phyloP scores from a whole-genome alignment of 164 flowering plant species.

The Akebia trifoliata region DNA sequence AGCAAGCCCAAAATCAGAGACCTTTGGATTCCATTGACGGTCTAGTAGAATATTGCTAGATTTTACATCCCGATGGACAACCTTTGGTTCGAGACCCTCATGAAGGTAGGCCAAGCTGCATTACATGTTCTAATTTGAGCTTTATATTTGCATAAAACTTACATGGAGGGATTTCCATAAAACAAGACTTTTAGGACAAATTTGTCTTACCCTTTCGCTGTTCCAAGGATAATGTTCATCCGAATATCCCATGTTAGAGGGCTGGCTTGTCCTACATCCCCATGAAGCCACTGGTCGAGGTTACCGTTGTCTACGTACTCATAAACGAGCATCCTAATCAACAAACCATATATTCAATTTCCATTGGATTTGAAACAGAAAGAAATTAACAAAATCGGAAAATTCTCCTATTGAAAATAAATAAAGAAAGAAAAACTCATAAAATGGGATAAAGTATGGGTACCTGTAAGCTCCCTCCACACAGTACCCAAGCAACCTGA shows the following conservation, averaged over 20 bases:
- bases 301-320: conserved; percentile 93
- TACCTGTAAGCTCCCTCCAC: conserved; percentile 98
- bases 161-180: background rate
- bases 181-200: background rate
- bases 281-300: conserved; percentile 97
- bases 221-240: conserved; percentile 81
- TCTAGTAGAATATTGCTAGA: conserved; percentile 88
- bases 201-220: conserved; percentile 74
- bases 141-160: background rate
- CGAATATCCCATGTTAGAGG: conserved; percentile 94
- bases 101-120: conserved; percentile 93
- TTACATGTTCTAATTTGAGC: background rate
- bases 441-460: background rate
- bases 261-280: conserved; percentile 84
- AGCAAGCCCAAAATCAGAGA: conserved; percentile 98
- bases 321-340: conserved; percentile 90
- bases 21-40: conserved; percentile 82
- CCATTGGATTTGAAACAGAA: background rate
- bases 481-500: conserved; percentile 90
- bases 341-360: background rate
- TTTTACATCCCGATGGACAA: conserved; percentile 92
- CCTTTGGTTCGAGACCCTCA: conserved; percentile 97
- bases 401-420: background rate
- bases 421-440: background rate
- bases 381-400: background rate